A percentile compares a stretch with the other conserved stretches of the same genome.
Conservation (phyloP, 2,329 filamentous ascomycete species). For the Metarhizium anisopliae region DNA sequence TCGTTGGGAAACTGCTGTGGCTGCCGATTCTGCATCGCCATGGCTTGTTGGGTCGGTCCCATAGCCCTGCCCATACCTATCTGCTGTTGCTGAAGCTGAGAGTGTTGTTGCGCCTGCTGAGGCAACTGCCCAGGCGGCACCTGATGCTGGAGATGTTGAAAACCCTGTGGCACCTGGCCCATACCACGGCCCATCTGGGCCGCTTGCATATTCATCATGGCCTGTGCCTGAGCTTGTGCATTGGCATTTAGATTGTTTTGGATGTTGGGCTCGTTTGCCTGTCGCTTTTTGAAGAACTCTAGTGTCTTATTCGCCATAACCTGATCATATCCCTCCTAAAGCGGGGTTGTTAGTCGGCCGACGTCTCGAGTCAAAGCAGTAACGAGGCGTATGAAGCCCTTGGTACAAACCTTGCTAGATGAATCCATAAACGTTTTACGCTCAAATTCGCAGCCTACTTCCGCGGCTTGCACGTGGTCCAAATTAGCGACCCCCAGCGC, state of each 20-base stretch:
- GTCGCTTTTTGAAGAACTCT: slow-evolving; percentile 42
- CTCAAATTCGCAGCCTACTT: slow-evolving; percentile 37
- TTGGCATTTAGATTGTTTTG: slow-evolving; percentile 41
- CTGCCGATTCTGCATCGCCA: slow-evolving; percentile 27
- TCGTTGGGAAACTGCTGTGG: slow-evolving; percentile 21
- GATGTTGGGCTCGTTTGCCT: slow-evolving; percentile 38
- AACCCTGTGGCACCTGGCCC: slow-evolving; percentile 41
- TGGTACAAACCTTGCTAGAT: slow-evolving; percentile 33
- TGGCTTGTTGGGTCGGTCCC: slow-evolving; percentile 31
- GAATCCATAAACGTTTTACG: slow-evolving; percentile 36
- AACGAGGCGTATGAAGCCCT: slow-evolving; percentile 9
- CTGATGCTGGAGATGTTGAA: slow-evolving; percentile 49
- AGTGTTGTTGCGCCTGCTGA: slow-evolving; percentile 21
- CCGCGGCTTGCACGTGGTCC: slow-evolving; percentile 32
- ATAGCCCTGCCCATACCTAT: slow-evolving; percentile 35
- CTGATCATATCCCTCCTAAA: slow-evolving; percentile 41
- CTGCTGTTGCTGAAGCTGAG: slow-evolving; percentile 21
- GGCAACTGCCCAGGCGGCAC: slow-evolving; percentile 47
- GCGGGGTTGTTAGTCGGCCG: slow-evolving; percentile 8
- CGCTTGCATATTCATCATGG: slow-evolving; percentile 45
- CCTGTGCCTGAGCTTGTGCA: slow-evolving; percentile 30
- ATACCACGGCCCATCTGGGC: slow-evolving; percentile 42
- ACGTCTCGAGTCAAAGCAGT: too few relatives aligned
- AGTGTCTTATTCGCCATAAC: slow-evolving; percentile 34
- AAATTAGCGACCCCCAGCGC: slow-evolving; percentile 30